Conservation (phyloP, 1,284 basidiomycete genomes). For the Ganoderma resinaceum region DNA sequence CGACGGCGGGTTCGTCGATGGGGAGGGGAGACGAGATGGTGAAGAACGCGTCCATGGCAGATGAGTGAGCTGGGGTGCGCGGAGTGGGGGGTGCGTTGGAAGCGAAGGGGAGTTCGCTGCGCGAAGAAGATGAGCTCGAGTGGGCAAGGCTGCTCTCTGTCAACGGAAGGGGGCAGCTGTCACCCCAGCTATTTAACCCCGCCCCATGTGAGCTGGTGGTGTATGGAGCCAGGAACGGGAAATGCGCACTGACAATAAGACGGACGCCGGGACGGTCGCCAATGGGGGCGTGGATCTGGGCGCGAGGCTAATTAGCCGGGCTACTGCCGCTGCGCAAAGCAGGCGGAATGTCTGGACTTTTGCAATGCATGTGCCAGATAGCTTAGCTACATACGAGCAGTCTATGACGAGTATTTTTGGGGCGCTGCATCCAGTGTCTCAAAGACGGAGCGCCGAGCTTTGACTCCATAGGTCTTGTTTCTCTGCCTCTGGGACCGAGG, state of each 20-base stretch:
- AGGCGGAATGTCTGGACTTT: not conserved
- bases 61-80: slow-evolving; percentile 1
- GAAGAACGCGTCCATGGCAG: slow-evolving; percentile 33
- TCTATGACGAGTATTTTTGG: not conserved
- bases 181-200: not conserved
- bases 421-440: not conserved
- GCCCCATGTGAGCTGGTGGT: not conserved
- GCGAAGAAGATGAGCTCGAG: not conserved
- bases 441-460: not conserved
- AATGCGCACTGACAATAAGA: slow-evolving; percentile 20
- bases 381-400: not conserved
- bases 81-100: not conserved
- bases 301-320: slow-evolving; percentile 17
- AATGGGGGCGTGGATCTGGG: not conserved
- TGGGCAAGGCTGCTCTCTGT: slow-evolving; percentile 17
- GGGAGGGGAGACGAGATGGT: slow-evolving; percentile 30
- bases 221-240: slow-evolving; percentile 17
- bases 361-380: not conserved
- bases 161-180: not conserved
- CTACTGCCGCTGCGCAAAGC: slow-evolving; percentile 6
- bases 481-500: not conserved
- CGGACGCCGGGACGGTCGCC: not conserved
- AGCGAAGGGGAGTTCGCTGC: slow-evolving; percentile 15
- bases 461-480: not conserved
- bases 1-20: slow-evolving; percentile 24